Base-by-base conservation (phyloP, 1,139 yeast species). In the Hemisphaericaspora xylofermentans region DNA sequence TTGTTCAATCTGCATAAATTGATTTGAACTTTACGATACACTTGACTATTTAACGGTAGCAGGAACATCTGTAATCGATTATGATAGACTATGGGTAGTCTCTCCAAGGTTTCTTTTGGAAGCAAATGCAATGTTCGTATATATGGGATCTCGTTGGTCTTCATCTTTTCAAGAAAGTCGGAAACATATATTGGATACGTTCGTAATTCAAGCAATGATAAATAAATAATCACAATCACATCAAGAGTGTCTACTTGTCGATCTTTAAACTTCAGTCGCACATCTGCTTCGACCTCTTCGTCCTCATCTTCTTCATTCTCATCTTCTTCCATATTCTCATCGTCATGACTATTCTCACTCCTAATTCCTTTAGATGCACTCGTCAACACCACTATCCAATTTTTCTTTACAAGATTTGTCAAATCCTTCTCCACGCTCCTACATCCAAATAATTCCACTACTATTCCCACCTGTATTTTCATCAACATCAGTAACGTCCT, bases 401-500 rank as follows among this genome's bases (percentile, higher is more conserved):
- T 60, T 3, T 68, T 59, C 51, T 76, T 76, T 1, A 78, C 81
- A 3, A 69, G 58, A 1, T 53, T 51, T 39, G 64, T 71, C 16
- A 78, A 65, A 8, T 64, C 65, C 5, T 49, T 44, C 2, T 73
- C 66, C 9, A 74, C 45, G 9, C 40, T 39, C 10, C 47, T 49
- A 33, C 42, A 38, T 17, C 47, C 40, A 26, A 47, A 46, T 16
- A 46, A 33, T 14, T 39, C 35, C n/a, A 46, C 37, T 5, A 60
- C 38, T 9, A 31, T 42, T 6, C 47, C 40, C n/a, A 76, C 60
- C 52, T 85, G 88, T 13, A 60, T 56, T 46, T 71, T 68, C 26
- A 88, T 57, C 2, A 85, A 56, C 24, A 61, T 54, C 58, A 88
- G 96, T 36, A 79, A 64, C 39, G 82, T 69, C 52, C 68, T 71